Base-by-base conservation (phyloP, 352 stramenopile genomes). In the Pythium plurisporium region DNA sequence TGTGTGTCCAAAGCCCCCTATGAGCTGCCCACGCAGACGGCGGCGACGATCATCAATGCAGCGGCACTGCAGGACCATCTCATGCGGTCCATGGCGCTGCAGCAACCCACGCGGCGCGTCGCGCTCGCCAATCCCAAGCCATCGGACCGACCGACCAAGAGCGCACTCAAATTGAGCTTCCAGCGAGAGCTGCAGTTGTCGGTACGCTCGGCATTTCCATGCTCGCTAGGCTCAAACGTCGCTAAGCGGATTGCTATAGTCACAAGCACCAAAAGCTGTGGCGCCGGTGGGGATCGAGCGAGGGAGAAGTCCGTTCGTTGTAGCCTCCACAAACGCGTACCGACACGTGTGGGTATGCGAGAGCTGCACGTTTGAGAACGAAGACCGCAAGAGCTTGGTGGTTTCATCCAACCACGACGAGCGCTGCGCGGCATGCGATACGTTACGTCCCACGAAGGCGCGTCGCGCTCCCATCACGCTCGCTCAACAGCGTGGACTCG, bases 321-420 rank as follows among this genome's bases (percentile, higher is more conserved):
- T n/a, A n/a, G n/a, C n/a, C n/a, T n/a, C n/a, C n/a, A n/a, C 43
- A 42, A 17, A 5, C 2, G 23, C n/a, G 22, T 89, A 89, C 53
- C 74, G 72, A 17, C 66, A 65, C 17, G 73, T 91, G 2, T 95
- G 86, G 86, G 61, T 91, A 4, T 95, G 86, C 30, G 81, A 92
- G 34, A 66, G 61, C 1, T 95, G 86, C 47, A 94, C 86, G 2
- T 76, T 87, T 25, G 84, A 91, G 37, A 94, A 95, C 47, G 69
- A 82, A 36, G 42, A 56, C 8, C 42, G 26, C 37, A 9, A 47
- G 41, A 10, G 40, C 19, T 42, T 20, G 8, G 26, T n/a, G n/a
- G n/a, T n/a, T n/a, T n/a, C n/a, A n/a, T n/a, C 22, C 20, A 68
- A 59, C 27, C 57, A 63, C 15, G 54, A 64, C 19, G 63, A 76